phyloP scores from a whole-genome alignment of 495 filamentous ascomycete species.

The Chaetomium cochliodes region DNA sequence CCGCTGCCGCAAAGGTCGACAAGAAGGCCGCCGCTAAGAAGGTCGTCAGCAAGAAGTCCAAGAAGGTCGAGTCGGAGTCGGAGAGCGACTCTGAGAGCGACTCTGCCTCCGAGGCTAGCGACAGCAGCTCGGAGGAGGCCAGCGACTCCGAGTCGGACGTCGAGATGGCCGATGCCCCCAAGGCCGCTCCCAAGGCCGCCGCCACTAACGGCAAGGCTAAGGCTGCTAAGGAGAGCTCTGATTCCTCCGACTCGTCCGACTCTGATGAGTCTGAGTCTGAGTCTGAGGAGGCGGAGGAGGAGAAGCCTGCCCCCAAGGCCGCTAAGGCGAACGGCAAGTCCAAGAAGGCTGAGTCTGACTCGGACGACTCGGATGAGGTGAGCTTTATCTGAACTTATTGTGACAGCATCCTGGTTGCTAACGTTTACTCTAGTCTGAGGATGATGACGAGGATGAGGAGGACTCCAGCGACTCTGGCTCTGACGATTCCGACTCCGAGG shows the following conservation, averaged over 20 bases:
- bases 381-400: not conserved
- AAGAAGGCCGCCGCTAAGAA: conserved; percentile 39
- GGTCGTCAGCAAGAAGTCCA: conserved; percentile 32
- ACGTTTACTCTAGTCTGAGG: conserved; percentile 31
- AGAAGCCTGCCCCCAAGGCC: conserved; percentile 41
- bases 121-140: conserved; percentile 26
- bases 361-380: conserved; percentile 45
- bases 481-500: conserved; percentile 29
- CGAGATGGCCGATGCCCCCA: conserved; percentile 50
- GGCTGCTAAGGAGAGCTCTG: conserved; percentile 30
- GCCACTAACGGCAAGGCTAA: conserved; percentile 33
- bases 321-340: conserved; percentile 41
- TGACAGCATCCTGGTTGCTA: conserved; percentile 7
- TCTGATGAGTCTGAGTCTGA: conserved; percentile 43
- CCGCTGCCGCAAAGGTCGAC: conserved; percentile 44
- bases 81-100: conserved; percentile 26
- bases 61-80: conserved; percentile 39
- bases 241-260: conserved; percentile 40
- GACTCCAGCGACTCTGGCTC: conserved; percentile 21
- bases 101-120: conserved; percentile 29
- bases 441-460: conserved; percentile 24
- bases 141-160: conserved; percentile 44
- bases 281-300: conserved; percentile 42
- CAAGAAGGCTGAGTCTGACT: conserved; percentile 41
- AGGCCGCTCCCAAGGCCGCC: conserved; percentile 42